Conservation (phyloP, 2,329 filamentous ascomycete genomes). For the Pochonia chlamydosporia region DNA sequence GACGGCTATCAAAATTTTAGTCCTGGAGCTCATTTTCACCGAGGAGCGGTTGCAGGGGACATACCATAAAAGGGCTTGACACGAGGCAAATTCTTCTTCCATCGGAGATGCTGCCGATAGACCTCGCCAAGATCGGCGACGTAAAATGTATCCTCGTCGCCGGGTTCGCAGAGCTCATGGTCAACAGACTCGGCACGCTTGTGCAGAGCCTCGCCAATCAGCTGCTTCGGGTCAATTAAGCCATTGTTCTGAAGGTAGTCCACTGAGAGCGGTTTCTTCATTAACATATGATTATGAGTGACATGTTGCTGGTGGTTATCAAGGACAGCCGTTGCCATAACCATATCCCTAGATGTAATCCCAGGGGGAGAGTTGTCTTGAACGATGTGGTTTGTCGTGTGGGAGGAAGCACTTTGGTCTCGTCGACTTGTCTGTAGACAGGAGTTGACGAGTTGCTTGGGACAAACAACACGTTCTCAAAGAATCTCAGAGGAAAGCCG, state of each 20-base stretch:
- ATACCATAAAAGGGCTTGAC: constrained; percentile 95
- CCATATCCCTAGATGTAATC: constrained; percentile 45
- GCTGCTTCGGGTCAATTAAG: constrained; percentile 57
- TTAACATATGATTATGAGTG: constrained; percentile 41
- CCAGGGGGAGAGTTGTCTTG: constrained; percentile 3
- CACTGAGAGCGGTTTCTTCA: constrained; percentile 37
- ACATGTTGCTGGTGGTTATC: constrained; percentile 46
- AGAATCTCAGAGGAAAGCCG: background rate
- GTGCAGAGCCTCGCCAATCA: constrained; percentile 84
- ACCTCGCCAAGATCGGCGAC: constrained; percentile 97
- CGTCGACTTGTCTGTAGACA: background rate
- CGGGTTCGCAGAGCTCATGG: constrained; percentile 79
- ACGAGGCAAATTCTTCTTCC: constrained; percentile 89
- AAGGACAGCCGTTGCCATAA: constrained; percentile 58
- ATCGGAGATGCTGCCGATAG: constrained; percentile 96
- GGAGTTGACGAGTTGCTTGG: constrained; percentile 4
- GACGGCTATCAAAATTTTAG: constrained; percentile 57
- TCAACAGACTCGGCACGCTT: constrained; percentile 79
- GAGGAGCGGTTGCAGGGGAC: constrained; percentile 25
- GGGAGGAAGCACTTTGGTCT: background rate
- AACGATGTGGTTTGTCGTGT: background rate
- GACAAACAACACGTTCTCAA: constrained; percentile 5
- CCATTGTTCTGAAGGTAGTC: constrained; percentile 35
- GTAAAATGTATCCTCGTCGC: constrained; percentile 97
- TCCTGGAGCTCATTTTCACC: too few relatives aligned